Evolutionary conservation across 177 flowering plant species (phyloP).

Genomic region (Telopea speciosissima): DNA sequence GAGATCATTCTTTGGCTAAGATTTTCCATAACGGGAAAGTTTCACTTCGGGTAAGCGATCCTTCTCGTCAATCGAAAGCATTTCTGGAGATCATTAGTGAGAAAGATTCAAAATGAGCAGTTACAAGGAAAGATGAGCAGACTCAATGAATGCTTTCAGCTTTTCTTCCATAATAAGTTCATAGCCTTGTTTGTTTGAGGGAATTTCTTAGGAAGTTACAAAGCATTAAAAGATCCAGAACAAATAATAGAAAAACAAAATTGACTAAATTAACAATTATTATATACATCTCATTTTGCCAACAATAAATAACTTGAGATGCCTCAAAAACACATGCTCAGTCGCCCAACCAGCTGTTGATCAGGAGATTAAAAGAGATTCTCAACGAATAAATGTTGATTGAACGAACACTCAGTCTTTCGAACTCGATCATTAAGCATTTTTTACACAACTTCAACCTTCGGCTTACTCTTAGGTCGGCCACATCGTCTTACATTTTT

Average conservation of each 20-base stretch:
- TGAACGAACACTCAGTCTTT: background rate
- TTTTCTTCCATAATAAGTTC: no score
- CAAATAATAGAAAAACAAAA: background rate
- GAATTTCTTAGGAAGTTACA: background rate
- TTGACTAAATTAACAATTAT: background rate
- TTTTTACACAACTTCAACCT: slow-evolving; percentile 24
- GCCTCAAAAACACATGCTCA: background rate
- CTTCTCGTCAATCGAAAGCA: no score
- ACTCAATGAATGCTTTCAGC: no score
- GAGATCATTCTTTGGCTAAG: no score
- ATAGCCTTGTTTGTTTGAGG: background rate
- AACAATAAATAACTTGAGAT: background rate
- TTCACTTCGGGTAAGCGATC: no score
- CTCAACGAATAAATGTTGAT: background rate
- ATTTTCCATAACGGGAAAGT: no score
- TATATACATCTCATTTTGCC: background rate
- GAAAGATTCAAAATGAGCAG: no score
- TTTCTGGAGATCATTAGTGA: no score
- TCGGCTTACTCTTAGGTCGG: slow-evolving; percentile 46
- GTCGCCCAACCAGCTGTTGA: background rate
- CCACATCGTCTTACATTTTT: slow-evolving; percentile 45
- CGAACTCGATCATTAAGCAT: background rate
- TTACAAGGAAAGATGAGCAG: no score
- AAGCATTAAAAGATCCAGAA: background rate
- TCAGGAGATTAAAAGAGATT: no score